Evolutionary conservation across 2,329 filamentous ascomycete genomes (phyloP).

Genomic region (Pyricularia grisea): DNA sequence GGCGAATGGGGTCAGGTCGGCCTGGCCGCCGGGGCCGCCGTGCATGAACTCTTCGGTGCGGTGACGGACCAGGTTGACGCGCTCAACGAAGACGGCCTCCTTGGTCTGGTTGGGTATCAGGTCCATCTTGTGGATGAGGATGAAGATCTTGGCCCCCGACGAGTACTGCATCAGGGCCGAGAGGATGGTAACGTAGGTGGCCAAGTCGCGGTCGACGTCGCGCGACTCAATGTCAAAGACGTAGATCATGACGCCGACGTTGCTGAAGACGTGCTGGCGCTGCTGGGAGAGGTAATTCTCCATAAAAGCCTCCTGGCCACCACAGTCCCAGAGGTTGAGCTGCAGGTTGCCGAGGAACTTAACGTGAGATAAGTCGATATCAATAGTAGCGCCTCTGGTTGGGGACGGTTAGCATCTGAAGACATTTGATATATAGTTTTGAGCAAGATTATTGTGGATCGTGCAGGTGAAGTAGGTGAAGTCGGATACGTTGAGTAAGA

Average conservation of each 20-base stretch:
- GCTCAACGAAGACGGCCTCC: slow-evolving; percentile 75
- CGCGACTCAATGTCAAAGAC: slow-evolving; percentile 98
- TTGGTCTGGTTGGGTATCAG: slow-evolving; percentile 74
- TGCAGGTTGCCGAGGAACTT: slow-evolving; percentile 98
- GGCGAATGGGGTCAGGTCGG: slow-evolving; percentile 79
- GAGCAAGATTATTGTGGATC: not conserved
- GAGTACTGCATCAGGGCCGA: slow-evolving; percentile 82
- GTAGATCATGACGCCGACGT: slow-evolving; percentile 95
- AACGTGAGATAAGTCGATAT: slow-evolving; percentile 96
- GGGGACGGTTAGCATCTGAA: not conserved
- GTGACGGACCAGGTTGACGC: slow-evolving; percentile 65
- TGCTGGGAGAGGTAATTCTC: slow-evolving; percentile 97
- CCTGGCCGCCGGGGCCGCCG: slow-evolving; percentile 20
- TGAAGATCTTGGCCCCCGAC: slow-evolving; percentile 73
- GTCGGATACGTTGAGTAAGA: too few species aligned
- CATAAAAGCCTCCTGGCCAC: slow-evolving; percentile 97
- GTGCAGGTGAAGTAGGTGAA: not conserved
- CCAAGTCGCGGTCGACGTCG: slow-evolving; percentile 85
- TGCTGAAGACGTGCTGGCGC: slow-evolving; percentile 91
- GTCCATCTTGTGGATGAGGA: slow-evolving; percentile 98
- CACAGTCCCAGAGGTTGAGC: slow-evolving; percentile 97
- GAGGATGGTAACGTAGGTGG: slow-evolving; percentile 87
- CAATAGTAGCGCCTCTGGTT: slow-evolving; percentile 76
- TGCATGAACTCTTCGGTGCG: slow-evolving; percentile 53
- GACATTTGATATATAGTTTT: not conserved